These are phyloP conservation scores for Drosera capensis DNA, from an alignment of 148 eudicot genomes.

Conservation along the genomic window DNA sequence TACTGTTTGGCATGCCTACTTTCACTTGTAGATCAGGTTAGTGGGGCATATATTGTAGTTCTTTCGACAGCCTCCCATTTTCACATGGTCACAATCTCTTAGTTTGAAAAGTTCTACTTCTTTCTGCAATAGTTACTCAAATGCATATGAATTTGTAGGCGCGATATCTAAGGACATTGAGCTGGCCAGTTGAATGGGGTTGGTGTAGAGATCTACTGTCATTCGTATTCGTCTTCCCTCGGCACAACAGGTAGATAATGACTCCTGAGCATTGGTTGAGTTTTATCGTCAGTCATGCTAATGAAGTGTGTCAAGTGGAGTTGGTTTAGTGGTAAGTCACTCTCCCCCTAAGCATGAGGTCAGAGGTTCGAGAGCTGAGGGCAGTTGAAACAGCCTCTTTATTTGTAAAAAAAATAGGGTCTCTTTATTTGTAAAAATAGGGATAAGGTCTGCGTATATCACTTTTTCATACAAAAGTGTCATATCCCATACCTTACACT, in stretches of 20 bases:
- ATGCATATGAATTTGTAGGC: slow-evolving; percentile 31
- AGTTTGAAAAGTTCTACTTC: not conserved
- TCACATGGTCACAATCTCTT: not conserved
- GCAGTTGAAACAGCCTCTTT: no score
- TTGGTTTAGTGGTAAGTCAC: no score
- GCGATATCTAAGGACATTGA: slow-evolving; percentile 48
- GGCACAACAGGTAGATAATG: slow-evolving; percentile 68
- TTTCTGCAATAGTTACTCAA: not conserved
- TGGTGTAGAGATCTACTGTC: slow-evolving; percentile 98
- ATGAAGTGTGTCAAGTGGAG: no score
- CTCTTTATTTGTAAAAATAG: no score
- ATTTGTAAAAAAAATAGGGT: no score
- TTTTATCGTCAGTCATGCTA: no score
- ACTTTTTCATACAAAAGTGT: no score
- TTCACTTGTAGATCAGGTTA: slow-evolving; percentile 91
- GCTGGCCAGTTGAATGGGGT: slow-evolving; percentile 99
- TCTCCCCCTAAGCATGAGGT: no score
- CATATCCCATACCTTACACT: no score
- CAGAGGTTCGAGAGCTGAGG: no score
- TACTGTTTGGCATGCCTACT: slow-evolving; percentile 87
- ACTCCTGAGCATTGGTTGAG: no score
- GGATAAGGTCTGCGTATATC: no score
- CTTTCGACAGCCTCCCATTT: not conserved
- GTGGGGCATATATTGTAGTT: not conserved
- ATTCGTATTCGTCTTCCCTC: slow-evolving; percentile 76